These are phyloP conservation scores for Eucommia ulmoides DNA, from an alignment of 257 asterid species.

Conservation along the genomic window DNA sequence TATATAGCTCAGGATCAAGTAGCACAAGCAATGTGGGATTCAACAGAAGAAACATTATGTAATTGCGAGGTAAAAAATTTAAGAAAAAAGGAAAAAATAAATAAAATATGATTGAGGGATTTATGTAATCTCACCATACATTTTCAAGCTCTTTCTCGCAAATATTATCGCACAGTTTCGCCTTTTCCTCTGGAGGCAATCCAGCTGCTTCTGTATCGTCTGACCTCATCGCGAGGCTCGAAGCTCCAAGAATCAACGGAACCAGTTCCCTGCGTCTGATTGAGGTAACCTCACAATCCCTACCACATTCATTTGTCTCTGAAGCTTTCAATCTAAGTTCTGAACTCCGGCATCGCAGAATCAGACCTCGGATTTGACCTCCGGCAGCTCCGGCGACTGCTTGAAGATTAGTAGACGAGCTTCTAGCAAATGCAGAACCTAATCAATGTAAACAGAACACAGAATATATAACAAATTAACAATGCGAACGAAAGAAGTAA, in stretches of 20 bases:
- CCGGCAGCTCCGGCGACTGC: slow-evolving; percentile 8
- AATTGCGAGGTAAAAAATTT: not conserved
- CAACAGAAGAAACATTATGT: not conserved
- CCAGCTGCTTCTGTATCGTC: slow-evolving; percentile 60
- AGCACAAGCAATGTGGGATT: not conserved
- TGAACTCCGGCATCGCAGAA: slow-evolving; percentile 10
- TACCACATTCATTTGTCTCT: slow-evolving; percentile 7
- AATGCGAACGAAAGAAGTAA: no score
- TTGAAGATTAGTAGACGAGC: slow-evolving; percentile 14
- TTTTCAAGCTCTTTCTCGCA: slow-evolving; percentile 92
- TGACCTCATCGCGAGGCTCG: slow-evolving; percentile 27
- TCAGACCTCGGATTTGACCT: slow-evolving; percentile 9
- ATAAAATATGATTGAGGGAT: slow-evolving; percentile 19
- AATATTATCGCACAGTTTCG: slow-evolving; percentile 62
- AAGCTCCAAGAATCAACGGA: slow-evolving; percentile 19
- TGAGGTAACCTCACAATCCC: slow-evolving; percentile 10
- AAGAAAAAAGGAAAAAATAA: not conserved
- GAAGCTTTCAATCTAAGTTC: slow-evolving; percentile 14
- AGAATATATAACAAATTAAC: no score
- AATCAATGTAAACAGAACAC: no score
- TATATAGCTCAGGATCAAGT: not conserved
- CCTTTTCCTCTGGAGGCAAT: slow-evolving; percentile 87
- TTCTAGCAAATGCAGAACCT: slow-evolving; percentile 28
- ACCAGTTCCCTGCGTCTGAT: slow-evolving; percentile 39
- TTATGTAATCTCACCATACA: slow-evolving; percentile 64